Evolutionary conservation across 257 asterid species (phyloP), one percentile per base, ranked within the genome.

Genomic region (Eucommia ulmoides): DNA sequence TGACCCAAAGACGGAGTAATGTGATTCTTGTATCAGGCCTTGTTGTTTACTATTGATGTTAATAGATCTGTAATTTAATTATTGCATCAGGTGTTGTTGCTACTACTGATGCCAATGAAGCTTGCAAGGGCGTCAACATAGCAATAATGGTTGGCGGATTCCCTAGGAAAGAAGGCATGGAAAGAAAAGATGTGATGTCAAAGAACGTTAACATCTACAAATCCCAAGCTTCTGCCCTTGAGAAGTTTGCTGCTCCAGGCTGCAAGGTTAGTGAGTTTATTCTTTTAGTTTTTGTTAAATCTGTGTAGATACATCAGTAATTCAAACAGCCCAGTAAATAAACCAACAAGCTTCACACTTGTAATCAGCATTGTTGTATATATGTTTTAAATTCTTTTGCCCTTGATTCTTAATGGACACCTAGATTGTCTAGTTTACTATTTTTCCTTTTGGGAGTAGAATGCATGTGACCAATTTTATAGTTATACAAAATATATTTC

Each of bases 101-200:
- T 11, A 83, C 97, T 19, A 83, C 95, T 63, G 95, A 88, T 69
- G 92, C 60, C 29, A 71, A 69, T 49, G 88, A 83, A 76, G 97
- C 88, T 53, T 88, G 97, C 65, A 65, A 80, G 25, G 97, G 92
- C 55, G 95, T 88, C 61, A 83, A 66, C 9, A 50, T 88, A 59
- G 97, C 95, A 35, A 81, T 88, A 18, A 83, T 88, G 97, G 97
- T 88, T 64, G 97, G 95, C 61, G 97, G 97, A 2, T 88, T 88
- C 81, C 97, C 97, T 0, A 81, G 97, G 77, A 88, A 88, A 68
- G 97, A 88, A 66, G 95, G 97, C 47, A 88, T 88, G 95, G 97
- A 88, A 42, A 77, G 97, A 74, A 83, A 88, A 66, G 97, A 88
- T 62, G 97, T 88, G 50, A 88, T 88, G 97, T 61, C 97, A 12